phyloP scores from a whole-genome alignment of 306 rosid species.

The Inga oerstediana region DNA sequence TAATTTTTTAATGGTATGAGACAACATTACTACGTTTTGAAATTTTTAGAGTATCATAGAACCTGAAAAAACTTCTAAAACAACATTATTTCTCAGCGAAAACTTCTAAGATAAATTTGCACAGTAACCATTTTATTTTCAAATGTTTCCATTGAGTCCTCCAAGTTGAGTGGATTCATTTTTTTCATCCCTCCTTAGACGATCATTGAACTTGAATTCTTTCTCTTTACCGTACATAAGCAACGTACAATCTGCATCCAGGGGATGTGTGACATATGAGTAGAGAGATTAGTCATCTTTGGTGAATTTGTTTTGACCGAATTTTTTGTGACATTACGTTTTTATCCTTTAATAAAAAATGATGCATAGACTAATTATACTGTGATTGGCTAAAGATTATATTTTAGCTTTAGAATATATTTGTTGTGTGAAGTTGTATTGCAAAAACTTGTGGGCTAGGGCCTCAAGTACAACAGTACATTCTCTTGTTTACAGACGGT shows the following conservation, averaged over 20 bases:
- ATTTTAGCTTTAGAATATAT: neutral
- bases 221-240: slow-evolving; percentile 76
- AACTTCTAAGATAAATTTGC: too few relatives aligned
- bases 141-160: neutral
- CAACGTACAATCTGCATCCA: slow-evolving; percentile 77
- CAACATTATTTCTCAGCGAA: too few relatives aligned
- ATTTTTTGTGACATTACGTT: neutral
- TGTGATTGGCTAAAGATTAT: neutral
- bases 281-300: slow-evolving; percentile 41
- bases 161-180: neutral
- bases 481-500: neutral
- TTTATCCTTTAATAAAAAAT: neutral
- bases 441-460: neutral
- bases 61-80: too few relatives aligned
- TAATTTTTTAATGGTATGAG: too few relatives aligned
- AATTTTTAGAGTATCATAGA: too few relatives aligned
- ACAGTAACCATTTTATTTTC: too few relatives aligned
- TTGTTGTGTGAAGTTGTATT: neutral
- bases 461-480: neutral
- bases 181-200: neutral
- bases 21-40: too few relatives aligned
- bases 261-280: slow-evolving; percentile 92
- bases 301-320: too few relatives aligned
- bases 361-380: neutral
- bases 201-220: neutral